Conservation (phyloP, 1,284 basidiomycete genomes). For the Ceratobasidium sp. region DNA sequence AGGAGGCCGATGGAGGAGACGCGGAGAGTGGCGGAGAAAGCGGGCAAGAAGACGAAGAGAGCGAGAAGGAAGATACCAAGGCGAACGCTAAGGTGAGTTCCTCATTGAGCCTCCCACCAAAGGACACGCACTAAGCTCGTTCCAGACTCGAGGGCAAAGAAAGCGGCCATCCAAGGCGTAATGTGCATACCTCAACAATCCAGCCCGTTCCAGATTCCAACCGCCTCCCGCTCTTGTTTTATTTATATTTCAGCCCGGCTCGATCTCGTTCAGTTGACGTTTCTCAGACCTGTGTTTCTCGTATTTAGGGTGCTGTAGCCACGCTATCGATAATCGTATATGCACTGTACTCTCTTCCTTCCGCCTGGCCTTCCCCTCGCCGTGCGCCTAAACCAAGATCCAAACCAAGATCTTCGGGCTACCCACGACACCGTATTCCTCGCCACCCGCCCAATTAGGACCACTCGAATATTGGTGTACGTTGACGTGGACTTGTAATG, state of each 20-base stretch:
- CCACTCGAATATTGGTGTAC: too few relatives aligned
- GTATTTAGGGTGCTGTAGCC: constrained; percentile 14
- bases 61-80: constrained; percentile 26
- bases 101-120: too few relatives aligned
- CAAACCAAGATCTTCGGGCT: background rate
- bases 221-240: too few relatives aligned
- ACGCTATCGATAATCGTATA: constrained; percentile 11
- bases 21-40: constrained; percentile 39
- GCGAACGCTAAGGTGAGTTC: constrained; percentile 4
- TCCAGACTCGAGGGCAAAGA: constrained; percentile 16
- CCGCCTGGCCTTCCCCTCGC: too few relatives aligned
- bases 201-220: too few relatives aligned
- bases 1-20: constrained; percentile 40
- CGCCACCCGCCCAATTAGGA: too few relatives aligned
- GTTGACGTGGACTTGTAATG: too few relatives aligned
- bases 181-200: too few relatives aligned
- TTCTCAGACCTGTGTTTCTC: constrained; percentile 1
- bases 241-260: background rate
- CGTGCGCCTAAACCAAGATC: background rate
- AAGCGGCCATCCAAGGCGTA: too few relatives aligned
- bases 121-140: background rate
- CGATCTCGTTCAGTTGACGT: background rate
- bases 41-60: constrained; percentile 41
- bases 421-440: too few relatives aligned
- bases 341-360: background rate